Evolutionary conservation across 345 rosid species (phyloP).

Genomic region (Stellera chamaejasme): DNA sequence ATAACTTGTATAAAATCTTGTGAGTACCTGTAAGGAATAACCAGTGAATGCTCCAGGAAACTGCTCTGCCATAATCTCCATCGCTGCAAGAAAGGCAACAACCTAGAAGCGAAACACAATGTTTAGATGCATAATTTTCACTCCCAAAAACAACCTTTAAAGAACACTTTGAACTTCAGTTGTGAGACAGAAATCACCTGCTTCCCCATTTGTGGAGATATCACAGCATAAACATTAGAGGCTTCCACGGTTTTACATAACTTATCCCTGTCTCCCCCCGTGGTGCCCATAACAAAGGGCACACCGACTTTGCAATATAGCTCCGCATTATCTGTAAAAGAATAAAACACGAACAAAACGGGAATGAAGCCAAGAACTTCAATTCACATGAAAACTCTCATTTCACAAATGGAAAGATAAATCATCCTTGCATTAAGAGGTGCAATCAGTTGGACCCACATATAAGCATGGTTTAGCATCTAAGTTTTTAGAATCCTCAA

Average conservation of each 20-base stretch:
- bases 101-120: slow-evolving; percentile 39
- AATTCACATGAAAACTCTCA: no score
- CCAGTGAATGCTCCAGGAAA: slow-evolving; percentile 98
- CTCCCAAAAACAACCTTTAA: neutral
- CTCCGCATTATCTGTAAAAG: slow-evolving; percentile 61
- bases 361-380: neutral
- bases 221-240: slow-evolving; percentile 71
- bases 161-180: neutral
- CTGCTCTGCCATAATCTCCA: slow-evolving; percentile 95
- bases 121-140: slow-evolving; percentile 14
- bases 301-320: slow-evolving; percentile 85
- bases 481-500: neutral
- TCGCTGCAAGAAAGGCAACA: slow-evolving; percentile 94
- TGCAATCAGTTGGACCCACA: neutral
- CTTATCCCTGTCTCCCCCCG: slow-evolving; percentile 75
- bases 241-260: slow-evolving; percentile 63
- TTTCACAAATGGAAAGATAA: no score
- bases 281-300: slow-evolving; percentile 97
- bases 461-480: no score
- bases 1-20: neutral
- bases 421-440: no score
- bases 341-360: slow-evolving; percentile 5
- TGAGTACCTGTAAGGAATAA: slow-evolving; percentile 62
- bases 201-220: slow-evolving; percentile 99
- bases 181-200: slow-evolving; percentile 37